phyloP scores from a whole-genome alignment of 768 basidiomycete genomes.

The Lenzites betulinus region DNA sequence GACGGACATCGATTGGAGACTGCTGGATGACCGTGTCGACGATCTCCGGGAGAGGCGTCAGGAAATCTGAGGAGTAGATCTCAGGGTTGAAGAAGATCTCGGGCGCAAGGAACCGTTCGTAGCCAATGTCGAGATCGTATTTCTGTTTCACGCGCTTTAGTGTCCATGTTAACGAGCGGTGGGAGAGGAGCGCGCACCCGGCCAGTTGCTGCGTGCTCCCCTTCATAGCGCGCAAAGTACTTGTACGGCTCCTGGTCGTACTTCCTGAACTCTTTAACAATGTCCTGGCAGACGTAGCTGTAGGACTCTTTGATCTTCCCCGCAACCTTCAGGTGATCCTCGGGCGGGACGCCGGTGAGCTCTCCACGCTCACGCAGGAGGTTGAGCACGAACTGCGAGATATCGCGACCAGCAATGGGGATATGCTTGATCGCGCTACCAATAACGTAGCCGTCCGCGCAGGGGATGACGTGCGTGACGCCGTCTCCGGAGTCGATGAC shows the following conservation, averaged over 20 bases:
- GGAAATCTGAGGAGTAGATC: conserved; percentile 95
- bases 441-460: conserved; percentile 97
- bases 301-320: conserved; percentile 97
- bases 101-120: conserved; percentile 98
- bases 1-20: conserved; percentile 95
- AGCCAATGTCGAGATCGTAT: conserved; percentile 93
- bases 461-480: conserved; percentile 97
- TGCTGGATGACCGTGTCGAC: conserved; percentile 95
- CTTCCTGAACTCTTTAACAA: conserved; percentile 98
- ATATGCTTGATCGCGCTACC: conserved; percentile 99
- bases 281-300: conserved; percentile 98
- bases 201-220: conserved; percentile 90
- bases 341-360: conserved; percentile 85
- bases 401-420: conserved; percentile 97
- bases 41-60: conserved; percentile 94
- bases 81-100: conserved; percentile 99
- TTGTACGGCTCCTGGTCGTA: conserved; percentile 96
- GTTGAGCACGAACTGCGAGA: conserved; percentile 94
- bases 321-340: conserved; percentile 91
- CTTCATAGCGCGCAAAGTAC: conserved; percentile 91
- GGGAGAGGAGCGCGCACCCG: conserved; percentile 52
- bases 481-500: conserved; percentile 99
- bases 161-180: background rate
- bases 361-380: conserved; percentile 95
- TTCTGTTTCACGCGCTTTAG: conserved; percentile 44